Evolutionary conservation across 2,329 filamentous ascomycete genomes (phyloP).

Genomic region (Aureobasidium zeae): DNA sequence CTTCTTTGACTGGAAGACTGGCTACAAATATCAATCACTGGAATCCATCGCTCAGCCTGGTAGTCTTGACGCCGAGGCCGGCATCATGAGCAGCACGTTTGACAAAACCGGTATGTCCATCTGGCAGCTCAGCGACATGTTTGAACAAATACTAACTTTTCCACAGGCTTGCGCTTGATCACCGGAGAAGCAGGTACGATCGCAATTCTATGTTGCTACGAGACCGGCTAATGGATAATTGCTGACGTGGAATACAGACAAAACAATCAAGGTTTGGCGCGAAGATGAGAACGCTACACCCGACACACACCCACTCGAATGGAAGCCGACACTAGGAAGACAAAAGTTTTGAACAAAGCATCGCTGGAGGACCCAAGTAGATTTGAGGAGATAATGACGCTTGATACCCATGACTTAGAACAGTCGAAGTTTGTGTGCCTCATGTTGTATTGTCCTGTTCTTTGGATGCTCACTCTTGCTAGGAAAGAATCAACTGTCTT

Average conservation of each 20-base stretch:
- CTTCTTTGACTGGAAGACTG: slow-evolving; percentile 99
- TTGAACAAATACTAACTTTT: not conserved
- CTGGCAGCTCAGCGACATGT: too few relatives aligned
- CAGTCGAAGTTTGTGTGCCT: slow-evolving; percentile 2
- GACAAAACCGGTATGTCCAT: slow-evolving; percentile 56
- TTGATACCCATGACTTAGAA: slow-evolving; percentile 10
- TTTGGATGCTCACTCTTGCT: not conserved
- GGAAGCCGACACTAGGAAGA: slow-evolving; percentile 72
- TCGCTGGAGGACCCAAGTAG: not conserved
- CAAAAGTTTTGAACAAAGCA: slow-evolving; percentile 54
- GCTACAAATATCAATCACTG: slow-evolving; percentile 78
- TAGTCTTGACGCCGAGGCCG: slow-evolving; percentile 85
- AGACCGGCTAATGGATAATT: too few relatives aligned
- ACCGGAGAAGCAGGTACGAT: slow-evolving; percentile 93
- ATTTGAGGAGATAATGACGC: slow-evolving; percentile 10
- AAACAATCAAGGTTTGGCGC: slow-evolving; percentile 95
- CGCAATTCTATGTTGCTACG: too few relatives aligned
- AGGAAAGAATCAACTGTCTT: too few relatives aligned
- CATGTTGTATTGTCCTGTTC: too few relatives aligned
- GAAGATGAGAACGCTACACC: slow-evolving; percentile 83
- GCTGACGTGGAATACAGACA: too few relatives aligned
- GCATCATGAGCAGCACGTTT: slow-evolving; percentile 89
- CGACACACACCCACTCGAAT: slow-evolving; percentile 83
- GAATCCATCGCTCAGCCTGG: slow-evolving; percentile 92
- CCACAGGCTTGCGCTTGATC: slow-evolving; percentile 62